Conservation (phyloP, 2,329 filamentous ascomycete genomes). For the Aschersonia sp. region DNA sequence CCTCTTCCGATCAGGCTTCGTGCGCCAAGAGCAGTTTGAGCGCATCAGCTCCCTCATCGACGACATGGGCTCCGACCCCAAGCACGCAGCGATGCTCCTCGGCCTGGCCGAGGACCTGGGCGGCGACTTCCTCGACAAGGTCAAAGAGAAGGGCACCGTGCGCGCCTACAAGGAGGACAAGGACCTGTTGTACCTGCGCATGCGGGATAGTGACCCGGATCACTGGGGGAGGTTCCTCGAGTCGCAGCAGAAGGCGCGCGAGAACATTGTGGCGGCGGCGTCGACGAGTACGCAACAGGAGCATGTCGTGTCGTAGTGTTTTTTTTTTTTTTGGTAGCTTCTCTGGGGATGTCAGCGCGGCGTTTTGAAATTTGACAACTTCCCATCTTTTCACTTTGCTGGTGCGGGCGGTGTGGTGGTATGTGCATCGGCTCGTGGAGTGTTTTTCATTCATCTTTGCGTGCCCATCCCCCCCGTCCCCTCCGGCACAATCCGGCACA, state of each 20-base stretch:
- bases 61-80: slow-evolving; percentile 34
- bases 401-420: no score
- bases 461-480: no score
- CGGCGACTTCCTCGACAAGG: slow-evolving; percentile 41
- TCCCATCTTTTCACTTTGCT: no score
- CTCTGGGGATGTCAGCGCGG: slow-evolving; percentile 4
- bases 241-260: slow-evolving; percentile 42
- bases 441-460: no score
- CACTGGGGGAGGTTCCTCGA: slow-evolving; percentile 51
- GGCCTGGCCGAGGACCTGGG: slow-evolving; percentile 49
- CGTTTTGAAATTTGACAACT: no score
- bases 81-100: slow-evolving; percentile 38
- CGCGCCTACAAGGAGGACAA: slow-evolving; percentile 45
- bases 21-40: slow-evolving; percentile 36
- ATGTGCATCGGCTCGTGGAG: no score
- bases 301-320: no score
- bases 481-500: no score
- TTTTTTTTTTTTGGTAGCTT: no score
- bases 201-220: slow-evolving; percentile 49
- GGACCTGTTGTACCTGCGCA: slow-evolving; percentile 29
- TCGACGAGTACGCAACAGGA: slow-evolving; percentile 8
- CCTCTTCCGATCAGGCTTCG: slow-evolving; percentile 38
- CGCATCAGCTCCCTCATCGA: slow-evolving; percentile 29
- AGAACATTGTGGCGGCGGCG: slow-evolving; percentile 28
- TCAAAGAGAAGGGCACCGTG: slow-evolving; percentile 44